Conservation (phyloP, 1,284 basidiomycete species). For the Albatrellus sp. region DNA sequence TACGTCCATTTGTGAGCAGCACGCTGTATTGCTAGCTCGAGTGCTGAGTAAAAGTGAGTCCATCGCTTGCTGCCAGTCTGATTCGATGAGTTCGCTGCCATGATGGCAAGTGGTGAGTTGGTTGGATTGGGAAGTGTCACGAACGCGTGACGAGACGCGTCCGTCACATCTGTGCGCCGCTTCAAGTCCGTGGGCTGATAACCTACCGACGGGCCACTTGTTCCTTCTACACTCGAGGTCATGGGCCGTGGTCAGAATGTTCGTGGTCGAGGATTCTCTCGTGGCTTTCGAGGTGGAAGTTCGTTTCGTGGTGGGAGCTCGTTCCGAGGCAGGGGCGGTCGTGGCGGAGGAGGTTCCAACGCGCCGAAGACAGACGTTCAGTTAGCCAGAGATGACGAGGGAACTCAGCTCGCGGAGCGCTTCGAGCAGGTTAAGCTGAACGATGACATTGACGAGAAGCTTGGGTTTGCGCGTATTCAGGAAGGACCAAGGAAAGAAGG, state of each 20-base stretch:
- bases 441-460: constrained; percentile 88
- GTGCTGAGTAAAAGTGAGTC: constrained; percentile 62
- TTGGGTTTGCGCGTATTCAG: constrained; percentile 78
- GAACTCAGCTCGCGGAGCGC: constrained; percentile 68
- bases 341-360: constrained; percentile 10
- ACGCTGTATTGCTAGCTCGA: constrained; percentile 62
- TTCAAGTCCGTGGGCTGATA: no score
- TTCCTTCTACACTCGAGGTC: no score
- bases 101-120: no score
- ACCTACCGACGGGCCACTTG: no score
- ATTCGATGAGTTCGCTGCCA: no score
- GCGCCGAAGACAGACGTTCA: constrained; percentile 3
- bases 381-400: constrained; percentile 65
- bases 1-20: constrained; percentile 76
- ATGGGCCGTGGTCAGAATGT: no score
- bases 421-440: constrained; percentile 67
- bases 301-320: constrained; percentile 5
- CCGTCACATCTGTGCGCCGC: no score
- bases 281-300: constrained; percentile 5
- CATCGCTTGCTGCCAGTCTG: constrained; percentile 42
- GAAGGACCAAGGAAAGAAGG: constrained; percentile 68
- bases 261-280: constrained; percentile 5
- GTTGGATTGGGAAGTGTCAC: no score
- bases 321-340: constrained; percentile 8
- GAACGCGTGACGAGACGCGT: no score